Conservation (phyloP, 164 flowering plant genomes). For the Tetracentron sinense region DNA sequence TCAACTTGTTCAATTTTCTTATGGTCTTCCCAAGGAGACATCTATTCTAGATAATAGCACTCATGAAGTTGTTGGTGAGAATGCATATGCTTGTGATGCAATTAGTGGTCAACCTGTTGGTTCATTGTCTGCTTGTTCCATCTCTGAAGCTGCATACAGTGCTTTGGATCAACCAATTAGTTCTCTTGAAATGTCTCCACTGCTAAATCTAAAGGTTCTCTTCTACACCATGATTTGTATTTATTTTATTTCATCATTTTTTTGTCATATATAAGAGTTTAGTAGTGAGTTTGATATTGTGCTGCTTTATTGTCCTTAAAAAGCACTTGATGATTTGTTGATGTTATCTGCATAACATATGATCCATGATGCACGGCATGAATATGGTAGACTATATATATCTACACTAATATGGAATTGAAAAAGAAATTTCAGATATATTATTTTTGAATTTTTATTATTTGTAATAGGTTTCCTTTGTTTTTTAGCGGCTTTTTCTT, state of each 20-base stretch:
- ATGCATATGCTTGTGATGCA: slow-evolving; percentile 16
- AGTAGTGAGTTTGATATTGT: neutral
- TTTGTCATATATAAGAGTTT: neutral
- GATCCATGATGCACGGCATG: no score
- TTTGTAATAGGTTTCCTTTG: no score
- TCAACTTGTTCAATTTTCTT: slow-evolving; percentile 74
- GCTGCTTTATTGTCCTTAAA: neutral
- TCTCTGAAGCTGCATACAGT: slow-evolving; percentile 93
- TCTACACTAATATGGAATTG: no score
- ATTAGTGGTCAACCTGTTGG: slow-evolving; percentile 82
- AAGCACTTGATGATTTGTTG: neutral
- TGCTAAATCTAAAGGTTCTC: slow-evolving; percentile 71
- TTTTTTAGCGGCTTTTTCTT: no score
- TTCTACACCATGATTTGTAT: neutral
- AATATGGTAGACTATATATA: no score
- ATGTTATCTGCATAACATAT: neutral
- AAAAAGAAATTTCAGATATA: no score
- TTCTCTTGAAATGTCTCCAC: slow-evolving; percentile 63
- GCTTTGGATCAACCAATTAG: slow-evolving; percentile 86
- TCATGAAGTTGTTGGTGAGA: slow-evolving; percentile 1
- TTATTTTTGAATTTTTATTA: no score
- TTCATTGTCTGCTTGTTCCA: slow-evolving; percentile 72
- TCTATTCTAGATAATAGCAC: slow-evolving; percentile 1
- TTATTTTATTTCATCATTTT: neutral
- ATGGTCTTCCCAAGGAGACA: slow-evolving; percentile 23